Percentiles rank a stretch among this genome's conserved stretches.
phyloP scores from a whole-genome alignment of 2,329 filamentous ascomycete species.

The Fulvia fulva region DNA sequence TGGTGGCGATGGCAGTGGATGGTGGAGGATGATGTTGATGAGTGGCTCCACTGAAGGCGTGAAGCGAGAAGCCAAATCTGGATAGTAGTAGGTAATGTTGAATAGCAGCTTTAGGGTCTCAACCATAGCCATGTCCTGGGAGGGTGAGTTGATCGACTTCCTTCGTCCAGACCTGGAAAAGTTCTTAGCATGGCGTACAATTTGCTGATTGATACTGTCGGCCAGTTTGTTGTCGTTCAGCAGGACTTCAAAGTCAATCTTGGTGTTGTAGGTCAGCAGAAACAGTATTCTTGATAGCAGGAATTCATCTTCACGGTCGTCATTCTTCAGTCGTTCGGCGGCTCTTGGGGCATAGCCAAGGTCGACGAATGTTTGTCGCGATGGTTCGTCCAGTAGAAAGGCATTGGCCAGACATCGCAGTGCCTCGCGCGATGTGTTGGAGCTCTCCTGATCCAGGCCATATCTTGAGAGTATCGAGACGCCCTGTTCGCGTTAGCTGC shows the following conservation, averaged over 20 bases:
- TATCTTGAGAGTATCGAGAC: slow-evolving; percentile 68
- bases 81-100: slow-evolving; percentile 76
- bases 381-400: slow-evolving; percentile 63
- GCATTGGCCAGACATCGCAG: slow-evolving; percentile 83
- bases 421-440: slow-evolving; percentile 65
- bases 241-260: slow-evolving; percentile 61
- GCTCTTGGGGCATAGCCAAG: slow-evolving; percentile 64
- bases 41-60: slow-evolving; percentile 65
- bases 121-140: slow-evolving; percentile 73
- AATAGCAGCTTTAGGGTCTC: slow-evolving; percentile 87
- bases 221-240: slow-evolving; percentile 64
- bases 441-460: slow-evolving; percentile 64
- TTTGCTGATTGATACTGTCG: slow-evolving; percentile 62
- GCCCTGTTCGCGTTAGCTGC: slow-evolving; percentile 51
- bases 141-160: slow-evolving; percentile 40
- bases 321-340: slow-evolving; percentile 65
- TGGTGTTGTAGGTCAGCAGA: slow-evolving; percentile 71
- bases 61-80: slow-evolving; percentile 59
- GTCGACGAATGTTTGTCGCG: slow-evolving; percentile 70
- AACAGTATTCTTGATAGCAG: slow-evolving; percentile 74
- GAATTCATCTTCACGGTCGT: slow-evolving; percentile 81
- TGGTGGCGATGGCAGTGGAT: slow-evolving; percentile 59
- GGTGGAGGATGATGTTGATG: slow-evolving; percentile 62
- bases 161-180: slow-evolving; percentile 43
- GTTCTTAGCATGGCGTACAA: slow-evolving; percentile 58